phyloP scores from a whole-genome alignment of 2,329 filamentous ascomycete genomes.

The Mollisia scopiformis region DNA sequence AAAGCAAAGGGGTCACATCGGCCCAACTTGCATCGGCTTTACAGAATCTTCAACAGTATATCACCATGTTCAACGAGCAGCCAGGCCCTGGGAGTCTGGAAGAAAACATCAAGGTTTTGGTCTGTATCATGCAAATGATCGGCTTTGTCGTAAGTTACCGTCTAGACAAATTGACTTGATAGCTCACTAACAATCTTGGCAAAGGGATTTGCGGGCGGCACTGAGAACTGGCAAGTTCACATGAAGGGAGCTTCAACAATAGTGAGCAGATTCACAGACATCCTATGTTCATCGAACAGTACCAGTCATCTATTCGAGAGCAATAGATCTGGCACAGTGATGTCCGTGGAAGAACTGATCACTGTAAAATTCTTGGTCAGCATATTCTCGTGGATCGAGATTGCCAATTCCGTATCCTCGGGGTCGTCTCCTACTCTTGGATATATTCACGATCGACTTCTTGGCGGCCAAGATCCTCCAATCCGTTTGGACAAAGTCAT shows the following conservation, averaged over 20 bases:
- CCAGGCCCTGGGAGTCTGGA: background rate
- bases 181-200: background rate
- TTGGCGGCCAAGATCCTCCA: background rate
- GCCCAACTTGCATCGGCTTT: background rate
- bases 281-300: conserved; percentile 47
- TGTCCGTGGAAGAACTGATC: background rate
- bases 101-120: background rate
- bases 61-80: conserved; percentile 7
- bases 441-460: conserved; percentile 30
- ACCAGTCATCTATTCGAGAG: conserved; percentile 8
- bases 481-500: conserved; percentile 50
- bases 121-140: conserved; percentile 1
- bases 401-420: background rate
- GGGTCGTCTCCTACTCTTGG: conserved; percentile 45
- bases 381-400: background rate
- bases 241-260: conserved; percentile 47
- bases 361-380: conserved; percentile 1
- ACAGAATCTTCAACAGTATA: background rate
- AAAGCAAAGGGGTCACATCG: background rate
- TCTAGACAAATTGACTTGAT: too few relatives aligned
- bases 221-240: conserved; percentile 53
- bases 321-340: background rate
- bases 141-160: conserved; percentile 17
- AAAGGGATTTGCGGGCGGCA: conserved; percentile 41
- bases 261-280: background rate